A percentile compares a stretch with the other conserved stretches of the same genome.
phyloP scores from a whole-genome alignment of 148 eudicot species.

The Amaranthus palmeri region DNA sequence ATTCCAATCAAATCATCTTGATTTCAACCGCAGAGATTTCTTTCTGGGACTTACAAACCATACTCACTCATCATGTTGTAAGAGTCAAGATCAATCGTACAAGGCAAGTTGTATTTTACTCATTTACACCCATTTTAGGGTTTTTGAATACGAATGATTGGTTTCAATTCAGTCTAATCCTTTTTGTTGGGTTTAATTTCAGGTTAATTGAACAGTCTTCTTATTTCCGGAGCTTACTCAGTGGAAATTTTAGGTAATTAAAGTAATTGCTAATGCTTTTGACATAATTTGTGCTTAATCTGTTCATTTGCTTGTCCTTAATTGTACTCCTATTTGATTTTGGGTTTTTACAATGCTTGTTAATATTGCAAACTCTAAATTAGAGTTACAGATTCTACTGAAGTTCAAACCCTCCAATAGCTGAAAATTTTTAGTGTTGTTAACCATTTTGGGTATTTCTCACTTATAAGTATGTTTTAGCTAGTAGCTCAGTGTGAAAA shows the following conservation, averaged over 20 bases:
- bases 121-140: not conserved
- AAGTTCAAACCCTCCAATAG: too few relatives aligned
- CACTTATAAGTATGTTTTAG: too few relatives aligned
- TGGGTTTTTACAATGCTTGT: too few relatives aligned
- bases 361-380: too few relatives aligned
- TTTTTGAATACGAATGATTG: not conserved
- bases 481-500: too few relatives aligned
- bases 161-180: not conserved
- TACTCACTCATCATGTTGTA: slow-evolving; percentile 42
- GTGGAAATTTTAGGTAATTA: slow-evolving; percentile 65
- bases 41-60: slow-evolving; percentile 47
- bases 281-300: not conserved
- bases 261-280: not conserved
- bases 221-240: slow-evolving; percentile 61
- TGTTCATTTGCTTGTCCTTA: not conserved
- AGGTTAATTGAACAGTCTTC: slow-evolving; percentile 64
- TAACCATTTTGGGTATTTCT: too few relatives aligned
- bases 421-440: too few relatives aligned
- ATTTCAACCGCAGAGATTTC: slow-evolving; percentile 49
- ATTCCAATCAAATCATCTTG: slow-evolving; percentile 24
- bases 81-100: slow-evolving; percentile 40
- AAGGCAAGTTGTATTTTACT: slow-evolving; percentile 24
- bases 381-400: too few relatives aligned
- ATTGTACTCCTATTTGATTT: not conserved
- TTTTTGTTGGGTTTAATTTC: slow-evolving; percentile 19